Percentiles rank a stretch among this genome's conserved stretches.
Conservation (phyloP, 1,284 basidiomycete genomes). For the Ganoderma boninense region DNA sequence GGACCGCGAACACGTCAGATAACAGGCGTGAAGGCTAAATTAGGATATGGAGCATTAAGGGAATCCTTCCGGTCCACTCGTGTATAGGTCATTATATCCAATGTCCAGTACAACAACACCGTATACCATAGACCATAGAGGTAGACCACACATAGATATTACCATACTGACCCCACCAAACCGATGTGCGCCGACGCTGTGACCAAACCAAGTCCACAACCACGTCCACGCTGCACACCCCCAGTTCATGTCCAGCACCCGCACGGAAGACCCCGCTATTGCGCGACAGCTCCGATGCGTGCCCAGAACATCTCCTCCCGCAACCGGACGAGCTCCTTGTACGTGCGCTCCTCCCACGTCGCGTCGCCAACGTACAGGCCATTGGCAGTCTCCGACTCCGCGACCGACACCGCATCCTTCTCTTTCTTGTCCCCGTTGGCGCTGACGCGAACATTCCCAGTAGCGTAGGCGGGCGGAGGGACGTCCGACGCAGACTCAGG, state of each 20-base stretch:
- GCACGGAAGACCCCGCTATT: slow-evolving; percentile 32
- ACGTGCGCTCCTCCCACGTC: slow-evolving; percentile 91
- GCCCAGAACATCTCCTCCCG: slow-evolving; percentile 94
- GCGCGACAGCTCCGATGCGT: slow-evolving; percentile 70
- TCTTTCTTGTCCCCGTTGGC: slow-evolving; percentile 4
- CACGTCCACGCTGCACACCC: background rate
- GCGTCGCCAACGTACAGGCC: slow-evolving; percentile 58
- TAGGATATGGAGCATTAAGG: background rate
- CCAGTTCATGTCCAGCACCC: background rate
- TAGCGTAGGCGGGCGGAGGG: background rate
- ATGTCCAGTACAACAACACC: slow-evolving; percentile 13
- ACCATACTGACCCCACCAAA: background rate
- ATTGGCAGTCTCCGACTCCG: slow-evolving; percentile 17
- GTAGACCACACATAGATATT: slow-evolving; percentile 13
- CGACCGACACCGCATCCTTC: slow-evolving; percentile 12
- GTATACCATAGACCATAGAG: slow-evolving; percentile 13
- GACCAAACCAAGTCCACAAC: background rate
- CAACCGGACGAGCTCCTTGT: slow-evolving; percentile 83
- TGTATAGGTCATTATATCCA: background rate
- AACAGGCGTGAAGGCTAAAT: background rate
- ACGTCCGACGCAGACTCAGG: slow-evolving; percentile 9
- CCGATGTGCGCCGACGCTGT: background rate
- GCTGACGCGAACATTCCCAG: background rate
- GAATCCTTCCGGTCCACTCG: background rate
- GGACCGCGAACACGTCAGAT: background rate